Evolutionary conservation across 768 basidiomycete genomes (phyloP), one percentile per base, ranked within the genome.

Genomic region (Russula griseocarnosa): DNA sequence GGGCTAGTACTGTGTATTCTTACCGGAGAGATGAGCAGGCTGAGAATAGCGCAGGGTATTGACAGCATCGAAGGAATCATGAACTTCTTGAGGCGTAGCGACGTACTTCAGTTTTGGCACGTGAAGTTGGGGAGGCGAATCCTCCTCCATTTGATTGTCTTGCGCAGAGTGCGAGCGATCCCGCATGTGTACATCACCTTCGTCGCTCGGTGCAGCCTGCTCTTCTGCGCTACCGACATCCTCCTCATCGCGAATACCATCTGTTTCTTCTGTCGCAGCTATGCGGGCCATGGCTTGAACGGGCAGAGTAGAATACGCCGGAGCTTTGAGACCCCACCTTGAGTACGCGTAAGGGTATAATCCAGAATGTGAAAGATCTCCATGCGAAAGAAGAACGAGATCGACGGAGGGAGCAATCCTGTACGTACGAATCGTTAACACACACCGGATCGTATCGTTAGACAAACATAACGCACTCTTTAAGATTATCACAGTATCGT

Each of bases 231-330:
- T 22, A 13, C 56, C 81, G 18, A 90, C 76, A 63, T 87, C 84
- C 69, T 90, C 82, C 72, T 93, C 88, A 51, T 87, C 86, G 49
- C 88, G 80, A 20, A 93, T 81, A 16, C 86, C 85, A 69, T 94
- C 92, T 1, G 88, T 82, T 70, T 97, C 94, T 74, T 98, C 93
- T 7, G 88, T 83, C 2, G 90, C 88, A 18, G 92, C 92, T 49
- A 98, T 92, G 38, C 92, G 82, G 5, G 91, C 96, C 88, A 94
- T 96, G 60, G 95, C 93, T 69, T 95, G 92, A 0, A 97, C 94
- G 42, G 96, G 96, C 30, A 98, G 83, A 3, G 95, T 96, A 0
- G 92, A 90, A 73, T 98, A 99, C 22, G 94, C 86, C 3, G 94
- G 93, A 24, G 94, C 94, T 63, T 83, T 87, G 47, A 98, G 80